Base-by-base conservation (phyloP, 2,329 filamentous ascomycete genomes). In the Aureobasidium namibiae region DNA sequence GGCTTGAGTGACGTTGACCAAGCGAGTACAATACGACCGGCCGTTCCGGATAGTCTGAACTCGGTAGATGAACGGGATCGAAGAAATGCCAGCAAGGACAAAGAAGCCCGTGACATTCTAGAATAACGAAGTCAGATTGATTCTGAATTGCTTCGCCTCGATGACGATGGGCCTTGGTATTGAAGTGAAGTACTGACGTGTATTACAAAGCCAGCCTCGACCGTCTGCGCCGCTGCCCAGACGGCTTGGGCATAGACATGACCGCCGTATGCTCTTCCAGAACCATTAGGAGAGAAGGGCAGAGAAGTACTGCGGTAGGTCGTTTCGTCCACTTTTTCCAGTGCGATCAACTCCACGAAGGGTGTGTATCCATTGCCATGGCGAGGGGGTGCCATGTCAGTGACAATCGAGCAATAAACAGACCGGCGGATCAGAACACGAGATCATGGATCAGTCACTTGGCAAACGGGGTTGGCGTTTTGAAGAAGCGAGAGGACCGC, bases 211-310 rank as follows among this genome's bases (percentile, higher is more conserved):
- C 78, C 80, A 29, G 73, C 68, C 6, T 65, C 66, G 13, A 82
- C 77, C 1, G 80, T 83, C 61, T 82, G 77, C 9, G 77, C 76
- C 9, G 81, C 80, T 16, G 80, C 80, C 72, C 78, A 83, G 16
- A 78, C 79, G 33, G 80, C 76, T 67, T 83, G 81, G n/a, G 78
- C 77, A 63, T 78, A 82, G 4, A 82, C 79, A 69, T 83, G 80
- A 1, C 80, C 80, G 13, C 80, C 80, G 67, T 81, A 82, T 0
- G 79, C 76, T 14, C 74, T 70, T 2, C 70, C 70, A 16, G 72
- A 67, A 7, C 69, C 70, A 3, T 73, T 75, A 0, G 78, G 77
- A 11, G 74, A 71, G 61, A 75, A 80, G 0, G 74, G 72, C 54
- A 68, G 70, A 9, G 73, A 70, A 33, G 68, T 71, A 2, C 73